Conservation (phyloP, 2,329 filamentous ascomycete species). For the Fusarium liriodendri region DNA sequence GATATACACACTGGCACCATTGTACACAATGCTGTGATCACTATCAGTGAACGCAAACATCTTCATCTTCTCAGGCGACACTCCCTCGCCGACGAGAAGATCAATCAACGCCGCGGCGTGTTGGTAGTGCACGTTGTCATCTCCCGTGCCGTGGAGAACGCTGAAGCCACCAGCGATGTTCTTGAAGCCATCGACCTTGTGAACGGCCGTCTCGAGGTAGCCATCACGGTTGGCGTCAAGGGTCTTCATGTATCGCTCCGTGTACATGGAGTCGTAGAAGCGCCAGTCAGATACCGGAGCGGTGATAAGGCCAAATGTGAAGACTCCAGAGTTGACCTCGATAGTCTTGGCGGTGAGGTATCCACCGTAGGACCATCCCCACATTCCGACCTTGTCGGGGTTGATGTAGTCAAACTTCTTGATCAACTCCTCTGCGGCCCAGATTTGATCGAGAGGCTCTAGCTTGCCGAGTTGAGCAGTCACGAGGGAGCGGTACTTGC, state of each 20-base stretch:
- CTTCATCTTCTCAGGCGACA: constrained; percentile 71
- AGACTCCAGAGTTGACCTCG: constrained; percentile 69
- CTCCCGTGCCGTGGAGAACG: constrained; percentile 74
- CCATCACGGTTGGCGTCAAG: constrained; percentile 65
- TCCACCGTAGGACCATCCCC: constrained; percentile 76
- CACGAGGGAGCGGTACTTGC: constrained; percentile 69
- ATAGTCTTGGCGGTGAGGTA: constrained; percentile 75
- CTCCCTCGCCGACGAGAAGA: constrained; percentile 67
- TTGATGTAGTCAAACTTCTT: constrained; percentile 66
- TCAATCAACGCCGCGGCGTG: constrained; percentile 72
- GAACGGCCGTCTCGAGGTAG: constrained; percentile 71
- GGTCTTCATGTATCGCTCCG: constrained; percentile 79
- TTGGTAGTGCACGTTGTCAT: constrained; percentile 80
- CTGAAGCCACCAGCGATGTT: constrained; percentile 69
- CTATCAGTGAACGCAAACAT: constrained; percentile 74
- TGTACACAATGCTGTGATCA: constrained; percentile 71
- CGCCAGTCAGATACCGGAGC: constrained; percentile 77
- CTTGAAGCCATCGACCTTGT: constrained; percentile 69
- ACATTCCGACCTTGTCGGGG: constrained; percentile 70
- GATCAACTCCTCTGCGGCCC: constrained; percentile 69
- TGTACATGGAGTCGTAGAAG: constrained; percentile 79
- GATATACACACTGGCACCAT: constrained; percentile 65
- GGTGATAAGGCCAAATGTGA: constrained; percentile 72
- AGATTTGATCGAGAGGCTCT: constrained; percentile 75
- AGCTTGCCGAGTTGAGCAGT: constrained; percentile 69